Conservation (phyloP, 352 stramenopile genomes). For the Globisporangium solare region DNA sequence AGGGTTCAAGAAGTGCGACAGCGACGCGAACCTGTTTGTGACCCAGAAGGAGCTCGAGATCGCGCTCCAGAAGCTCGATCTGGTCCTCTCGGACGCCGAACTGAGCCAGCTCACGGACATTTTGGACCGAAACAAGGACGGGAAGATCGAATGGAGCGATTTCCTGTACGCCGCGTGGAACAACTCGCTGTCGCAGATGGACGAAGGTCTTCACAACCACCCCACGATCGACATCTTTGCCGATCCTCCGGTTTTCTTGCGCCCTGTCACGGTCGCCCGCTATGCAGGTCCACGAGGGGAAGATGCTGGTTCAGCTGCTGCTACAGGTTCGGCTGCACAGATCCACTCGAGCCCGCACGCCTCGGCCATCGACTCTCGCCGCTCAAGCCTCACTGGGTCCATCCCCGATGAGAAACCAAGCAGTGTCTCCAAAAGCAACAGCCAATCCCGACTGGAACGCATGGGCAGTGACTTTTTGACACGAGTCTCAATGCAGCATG, state of each 20-base stretch:
- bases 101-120: constrained; percentile 24
- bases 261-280: neutral
- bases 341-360: constrained; percentile 4
- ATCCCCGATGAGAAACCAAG: too few relatives aligned
- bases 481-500: constrained; percentile 29
- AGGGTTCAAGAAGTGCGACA: constrained; percentile 38
- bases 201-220: constrained; percentile 8
- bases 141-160: constrained; percentile 41
- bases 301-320: neutral
- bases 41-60: constrained; percentile 41
- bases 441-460: constrained; percentile 35
- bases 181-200: constrained; percentile 16
- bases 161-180: constrained; percentile 35
- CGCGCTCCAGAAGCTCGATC: constrained; percentile 49
- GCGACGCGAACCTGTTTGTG: constrained; percentile 27
- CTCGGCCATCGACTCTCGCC: neutral
- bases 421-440: constrained; percentile 1
- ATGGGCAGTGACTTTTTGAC: constrained; percentile 37
- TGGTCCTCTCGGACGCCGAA: constrained; percentile 25
- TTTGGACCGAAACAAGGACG: constrained; percentile 32
- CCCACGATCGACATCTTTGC: constrained; percentile 43
- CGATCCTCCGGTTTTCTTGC: constrained; percentile 36
- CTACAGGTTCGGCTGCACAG: neutral
- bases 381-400: too few relatives aligned
- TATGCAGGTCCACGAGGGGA: too few relatives aligned